A percentile compares a stretch with the other conserved stretches of the same genome.
Conservation (phyloP, 1,284 basidiomycete species). For the Boletellus dicymbophilus region DNA sequence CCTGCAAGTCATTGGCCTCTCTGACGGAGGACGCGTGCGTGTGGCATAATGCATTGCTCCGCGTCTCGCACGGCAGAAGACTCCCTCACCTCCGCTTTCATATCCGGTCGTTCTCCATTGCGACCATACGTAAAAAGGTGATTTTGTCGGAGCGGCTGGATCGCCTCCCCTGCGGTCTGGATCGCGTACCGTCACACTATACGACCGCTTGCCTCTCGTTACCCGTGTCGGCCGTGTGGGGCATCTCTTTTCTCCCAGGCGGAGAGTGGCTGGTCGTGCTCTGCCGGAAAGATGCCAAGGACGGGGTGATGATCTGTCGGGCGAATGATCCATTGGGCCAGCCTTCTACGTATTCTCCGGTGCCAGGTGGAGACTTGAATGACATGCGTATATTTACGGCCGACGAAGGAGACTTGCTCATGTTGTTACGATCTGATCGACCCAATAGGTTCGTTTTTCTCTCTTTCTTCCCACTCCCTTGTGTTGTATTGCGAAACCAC, state of each 20-base stretch:
- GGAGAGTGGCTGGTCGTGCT: slow-evolving; percentile 13
- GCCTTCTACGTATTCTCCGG: background rate
- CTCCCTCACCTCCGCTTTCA: slow-evolving; percentile 2
- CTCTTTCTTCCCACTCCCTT: background rate
- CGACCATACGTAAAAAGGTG: slow-evolving; percentile 5
- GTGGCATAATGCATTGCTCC: slow-evolving; percentile 15
- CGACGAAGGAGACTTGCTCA: slow-evolving; percentile 5
- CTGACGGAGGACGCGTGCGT: background rate
- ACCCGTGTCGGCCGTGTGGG: slow-evolving; percentile 4
- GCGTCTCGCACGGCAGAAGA: slow-evolving; percentile 4
- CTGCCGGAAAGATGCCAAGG: slow-evolving; percentile 1
- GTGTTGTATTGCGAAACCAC: background rate
- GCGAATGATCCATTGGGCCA: background rate
- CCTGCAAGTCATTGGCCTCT: slow-evolving; percentile 2
- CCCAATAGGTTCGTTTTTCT: slow-evolving; percentile 1
- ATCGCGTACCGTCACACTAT: background rate
- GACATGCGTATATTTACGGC: slow-evolving; percentile 7
- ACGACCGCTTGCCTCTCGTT: slow-evolving; percentile 3
- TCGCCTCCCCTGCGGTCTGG: slow-evolving; percentile 3
- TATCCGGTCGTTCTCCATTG: slow-evolving; percentile 1
- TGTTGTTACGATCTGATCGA: slow-evolving; percentile 8
- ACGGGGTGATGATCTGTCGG: slow-evolving; percentile 10
- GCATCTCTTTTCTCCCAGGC: slow-evolving; percentile 12
- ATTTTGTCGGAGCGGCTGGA: slow-evolving; percentile 8
- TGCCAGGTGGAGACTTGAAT: background rate